Evolutionary conservation across 2,329 filamentous ascomycete species (phyloP), one percentile per base, ranked within the genome.

Genomic region (Graphium sp.): DNA sequence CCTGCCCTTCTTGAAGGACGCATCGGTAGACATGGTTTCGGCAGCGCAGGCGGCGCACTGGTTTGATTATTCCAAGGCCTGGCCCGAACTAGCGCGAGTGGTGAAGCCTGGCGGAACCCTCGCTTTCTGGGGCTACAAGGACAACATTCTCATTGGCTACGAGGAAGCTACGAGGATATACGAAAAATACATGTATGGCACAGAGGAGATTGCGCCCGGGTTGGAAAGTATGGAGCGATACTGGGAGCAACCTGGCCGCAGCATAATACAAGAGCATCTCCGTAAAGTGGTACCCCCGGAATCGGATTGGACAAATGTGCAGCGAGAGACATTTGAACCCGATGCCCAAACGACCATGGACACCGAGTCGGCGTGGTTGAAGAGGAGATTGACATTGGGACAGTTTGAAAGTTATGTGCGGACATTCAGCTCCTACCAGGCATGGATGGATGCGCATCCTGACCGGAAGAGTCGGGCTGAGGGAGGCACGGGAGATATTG

Each of bases 41-140:
- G 49, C 58, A 5, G 60, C 54, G 6, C 70, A 77, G 40, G 60
- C 71, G 6, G 68, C 70, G 22, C 73, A 78, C 43, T 78, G 72
- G 72, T 78, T 78, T 44, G 58, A 75, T 42, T 68, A 66, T 40
- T 22, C 35, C 6, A 53, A 50, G 22, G 55, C 62, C 4, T 77
- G 67, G 63, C 56, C 56, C 1, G 61, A 67, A 39, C 43, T 76
- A 32, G 50, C 49, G 7, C 55, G 66, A 9, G 58, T 70, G 6
- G 48, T 74, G 22, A 55, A 61, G 27, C 44, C 46, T 2, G 64
- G 64, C 10, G 71, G 69, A 11, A 67, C 65, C 1, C 39, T 77
- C n/a, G 69, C 69, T 0, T 70, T 73, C 42, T 75, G 64, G 66
- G 70, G 69, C 2, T 77, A 77, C 46, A 70, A 67, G 40, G 72